Evolutionary conservation across 2,329 filamentous ascomycete genomes (phyloP), one percentile per base, ranked within the genome.

Genomic region (Aspergillus quadricinctus): DNA sequence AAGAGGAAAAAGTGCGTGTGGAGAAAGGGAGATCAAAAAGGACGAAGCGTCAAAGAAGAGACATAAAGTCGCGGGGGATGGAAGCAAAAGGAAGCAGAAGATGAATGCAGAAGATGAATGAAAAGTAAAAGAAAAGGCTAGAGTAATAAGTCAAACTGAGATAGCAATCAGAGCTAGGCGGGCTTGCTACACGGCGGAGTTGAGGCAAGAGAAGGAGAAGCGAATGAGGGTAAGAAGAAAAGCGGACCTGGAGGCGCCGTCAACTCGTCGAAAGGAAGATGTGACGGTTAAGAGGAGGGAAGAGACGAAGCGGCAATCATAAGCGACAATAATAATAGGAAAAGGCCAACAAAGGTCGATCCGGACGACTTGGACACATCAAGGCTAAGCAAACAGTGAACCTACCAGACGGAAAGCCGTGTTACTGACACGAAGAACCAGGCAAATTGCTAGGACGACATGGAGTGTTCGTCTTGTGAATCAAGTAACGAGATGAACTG

Each of bases 361-460:
- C 31, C 31, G 14, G 14, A 37, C 14, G 14, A 37, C 31, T 37
- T 37, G 49, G 25, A 49, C 27, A 51, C 27, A 28, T 10, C 10
- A 23, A 50, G 37, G 10, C 29, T 41, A 41, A 29, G 53, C 49
- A 48, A 40, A 53, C 28, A 56, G 29, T 23, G 49, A 58, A 63
- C 59, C 53, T 61, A 69, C 66, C 65, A 64, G 66, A 66, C 62
- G 62, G 63, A 59, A 63, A 62, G 60, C 59, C 63, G 65, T 61
- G 61, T 64, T 69, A 59, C 62, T 65, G 61, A 64, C 64, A 66
- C 58, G 60, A 64, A 61, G 62, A 59, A 69, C 60, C 58, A 54
- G 56, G 52, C 41, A 54, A 61, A 58, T 57, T 63, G 60, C 60
- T 70, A 68, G 52, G 62, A 64, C 67, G 66, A 70, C 69, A 70